Evolutionary conservation across 192 early-diverging fungal species (phyloP).

Genomic region (Ambispora gerdemannii): DNA sequence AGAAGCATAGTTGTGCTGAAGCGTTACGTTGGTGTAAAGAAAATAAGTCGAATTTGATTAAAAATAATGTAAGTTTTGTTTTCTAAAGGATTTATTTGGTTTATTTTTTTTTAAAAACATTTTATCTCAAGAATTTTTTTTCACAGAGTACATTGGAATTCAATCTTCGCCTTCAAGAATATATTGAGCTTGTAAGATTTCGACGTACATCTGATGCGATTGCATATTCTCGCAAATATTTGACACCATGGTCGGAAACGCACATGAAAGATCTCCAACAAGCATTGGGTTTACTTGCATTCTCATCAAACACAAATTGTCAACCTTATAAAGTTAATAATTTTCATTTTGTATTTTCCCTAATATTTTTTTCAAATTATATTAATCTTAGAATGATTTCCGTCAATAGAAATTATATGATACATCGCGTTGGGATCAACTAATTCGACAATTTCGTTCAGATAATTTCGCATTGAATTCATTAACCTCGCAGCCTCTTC

Average conservation of each 20-base stretch:
- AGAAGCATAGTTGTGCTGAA: constrained; percentile 76
- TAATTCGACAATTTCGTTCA: constrained; percentile 76
- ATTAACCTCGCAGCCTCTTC: constrained; percentile 80
- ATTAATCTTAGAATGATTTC: background rate
- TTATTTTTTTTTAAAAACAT: background rate
- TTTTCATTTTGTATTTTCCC: background rate
- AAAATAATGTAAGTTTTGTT: constrained; percentile 68
- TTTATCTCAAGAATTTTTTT: background rate
- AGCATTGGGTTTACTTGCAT: constrained; percentile 88
- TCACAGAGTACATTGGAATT: constrained; percentile 92
- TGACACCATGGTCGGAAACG: constrained; percentile 71
- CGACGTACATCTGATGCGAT: constrained; percentile 71
- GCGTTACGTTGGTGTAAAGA: constrained; percentile 93
- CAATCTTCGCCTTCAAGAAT: constrained; percentile 92
- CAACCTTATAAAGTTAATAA: constrained; percentile 71
- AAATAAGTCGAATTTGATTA: constrained; percentile 83
- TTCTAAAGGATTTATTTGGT: background rate
- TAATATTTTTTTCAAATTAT: background rate
- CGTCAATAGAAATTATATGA: constrained; percentile 61
- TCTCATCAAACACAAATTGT: constrained; percentile 71
- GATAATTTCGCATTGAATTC: constrained; percentile 88
- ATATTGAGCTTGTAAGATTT: constrained; percentile 79
- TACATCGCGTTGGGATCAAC: constrained; percentile 66
- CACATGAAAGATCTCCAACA: constrained; percentile 81
- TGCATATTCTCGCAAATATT: constrained; percentile 79